Evolutionary conservation across 192 early-diverging fungal genomes (phyloP).

Genomic region (Dissophora ornata): DNA sequence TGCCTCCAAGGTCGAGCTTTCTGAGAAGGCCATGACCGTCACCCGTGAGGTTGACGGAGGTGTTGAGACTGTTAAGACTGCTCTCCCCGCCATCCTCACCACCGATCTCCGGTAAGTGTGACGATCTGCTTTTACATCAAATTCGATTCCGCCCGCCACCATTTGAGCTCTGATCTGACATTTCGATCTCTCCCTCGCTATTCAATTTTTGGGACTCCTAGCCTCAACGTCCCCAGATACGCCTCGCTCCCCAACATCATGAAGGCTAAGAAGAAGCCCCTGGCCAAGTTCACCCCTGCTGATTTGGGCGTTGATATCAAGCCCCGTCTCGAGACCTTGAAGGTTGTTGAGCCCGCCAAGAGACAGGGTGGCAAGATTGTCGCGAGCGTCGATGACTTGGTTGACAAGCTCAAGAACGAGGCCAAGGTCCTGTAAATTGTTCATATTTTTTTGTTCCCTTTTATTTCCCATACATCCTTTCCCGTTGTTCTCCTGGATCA

Average conservation of each 20-base stretch:
- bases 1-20: slow-evolving; percentile 93
- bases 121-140: too few relatives aligned
- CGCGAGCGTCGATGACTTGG: slow-evolving; percentile 91
- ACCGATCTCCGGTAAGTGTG: slow-evolving; percentile 85
- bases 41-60: slow-evolving; percentile 98
- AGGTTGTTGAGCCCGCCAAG: slow-evolving; percentile 93
- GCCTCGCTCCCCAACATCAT: slow-evolving; percentile 96
- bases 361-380: slow-evolving; percentile 93
- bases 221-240: slow-evolving; percentile 95
- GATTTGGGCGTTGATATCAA: slow-evolving; percentile 88
- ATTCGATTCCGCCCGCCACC: too few relatives aligned
- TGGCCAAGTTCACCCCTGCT: slow-evolving; percentile 79
- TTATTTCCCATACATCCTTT: too few relatives aligned
- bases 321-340: slow-evolving; percentile 86
- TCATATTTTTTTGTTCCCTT: too few relatives aligned
- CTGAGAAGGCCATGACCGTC: slow-evolving; percentile 76
- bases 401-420: slow-evolving; percentile 83
- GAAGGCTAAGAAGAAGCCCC: slow-evolving; percentile 99
- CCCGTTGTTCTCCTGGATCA: too few relatives aligned
- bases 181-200: background rate
- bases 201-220: slow-evolving; percentile 40
- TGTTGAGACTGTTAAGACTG: slow-evolving; percentile 86
- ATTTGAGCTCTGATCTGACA: background rate
- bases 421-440: slow-evolving; percentile 52
- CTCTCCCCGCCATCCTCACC: slow-evolving; percentile 93